Evolutionary conservation across 1,284 basidiomycete genomes (phyloP).

Genomic region (Blastosporella zonata): DNA sequence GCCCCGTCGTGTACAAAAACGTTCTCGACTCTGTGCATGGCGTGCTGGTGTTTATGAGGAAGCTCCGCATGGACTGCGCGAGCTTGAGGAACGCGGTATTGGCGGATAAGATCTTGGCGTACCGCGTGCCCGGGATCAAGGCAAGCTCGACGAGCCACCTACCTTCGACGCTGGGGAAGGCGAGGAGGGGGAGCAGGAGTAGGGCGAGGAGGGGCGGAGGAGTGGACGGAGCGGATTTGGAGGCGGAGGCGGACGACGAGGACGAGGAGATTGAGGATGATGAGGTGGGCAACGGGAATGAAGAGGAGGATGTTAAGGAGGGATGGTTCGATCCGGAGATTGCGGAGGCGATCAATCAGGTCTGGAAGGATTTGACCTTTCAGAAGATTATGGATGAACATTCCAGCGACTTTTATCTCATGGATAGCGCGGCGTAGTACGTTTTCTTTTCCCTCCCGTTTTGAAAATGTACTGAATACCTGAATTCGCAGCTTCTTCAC

Average conservation of each 20-base stretch:
- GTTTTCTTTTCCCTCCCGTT: constrained; percentile 28
- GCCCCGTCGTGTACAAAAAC: constrained; percentile 84
- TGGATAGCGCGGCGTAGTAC: constrained; percentile 93
- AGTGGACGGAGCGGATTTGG: background rate
- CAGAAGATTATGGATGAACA: constrained; percentile 80
- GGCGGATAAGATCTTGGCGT: constrained; percentile 62
- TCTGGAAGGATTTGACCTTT: constrained; percentile 93
- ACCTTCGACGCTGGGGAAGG: constrained; percentile 24
- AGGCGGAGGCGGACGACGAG: background rate
- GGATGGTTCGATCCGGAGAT: constrained; percentile 59
- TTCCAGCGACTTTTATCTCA: constrained; percentile 88
- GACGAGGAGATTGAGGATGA: background rate
- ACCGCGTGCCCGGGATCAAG: constrained; percentile 21
- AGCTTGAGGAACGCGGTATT: constrained; percentile 72
- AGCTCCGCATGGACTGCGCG: constrained; percentile 83
- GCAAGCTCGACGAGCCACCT: constrained; percentile 37
- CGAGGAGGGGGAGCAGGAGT: background rate
- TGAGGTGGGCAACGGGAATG: background rate
- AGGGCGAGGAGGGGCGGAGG: background rate
- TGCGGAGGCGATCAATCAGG: constrained; percentile 73
- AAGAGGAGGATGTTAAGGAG: background rate
- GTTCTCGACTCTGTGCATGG: constrained; percentile 89
- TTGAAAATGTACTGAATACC: background rate
- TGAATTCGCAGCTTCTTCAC: constrained; percentile 73
- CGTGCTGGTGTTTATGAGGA: constrained; percentile 84